Base-by-base conservation (phyloP, 2,329 filamentous ascomycete genomes). In the Pseudogymnoascus sp. region DNA sequence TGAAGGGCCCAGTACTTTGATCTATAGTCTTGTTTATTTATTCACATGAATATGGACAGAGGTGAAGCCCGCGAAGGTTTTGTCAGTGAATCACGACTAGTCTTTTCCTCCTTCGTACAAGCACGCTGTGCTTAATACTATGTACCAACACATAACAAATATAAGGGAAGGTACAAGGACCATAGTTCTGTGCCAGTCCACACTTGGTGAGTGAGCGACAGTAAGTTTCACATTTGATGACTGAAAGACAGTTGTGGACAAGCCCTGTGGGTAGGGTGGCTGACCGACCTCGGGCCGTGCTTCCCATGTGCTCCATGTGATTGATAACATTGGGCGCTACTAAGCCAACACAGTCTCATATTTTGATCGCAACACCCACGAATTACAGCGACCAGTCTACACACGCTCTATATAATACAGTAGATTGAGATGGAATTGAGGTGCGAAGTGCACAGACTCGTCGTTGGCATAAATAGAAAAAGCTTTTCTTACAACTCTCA, bases 241-340 rank as follows among this genome's bases (percentile, higher is more conserved):
- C 7, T 31, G 45, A 31, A n/a, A 52, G 45, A 31, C 27, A 52
- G n/a, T 31, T 52, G 45, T 31, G 27, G 31, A n/a, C 6, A 52
- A 48, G 10, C 45, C 8, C 6, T 8, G 31, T 52, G 5, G 27
- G 10, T 18, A 10, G n/a, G 8, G 21, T 21, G 13, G 45, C 45
- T 52, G 45, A 18, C 45, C 45, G 27, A 31, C 45, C 45, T 52
- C 45, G 45, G 45, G 12, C 45, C 45, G 8, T 31, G 8, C n/a
- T 31, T 31, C 27, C 45, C 45, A 52, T 52, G 45, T 52, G 45
- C n/a, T 31, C 15, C 45, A 52, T 52, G 45, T 52, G 45, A 52
- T 52, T 52, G 45, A 52, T 31, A 15, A 27, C 13, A 52, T 52
- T 52, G 45, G 45, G 45, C 45, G 10, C 27, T 15, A 31, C 45